Percentiles rank a stretch among this genome's conserved stretches.
Evolutionary conservation across 2,329 filamentous ascomycete species (phyloP).

Genomic region (Paracamarosporium sp.): DNA sequence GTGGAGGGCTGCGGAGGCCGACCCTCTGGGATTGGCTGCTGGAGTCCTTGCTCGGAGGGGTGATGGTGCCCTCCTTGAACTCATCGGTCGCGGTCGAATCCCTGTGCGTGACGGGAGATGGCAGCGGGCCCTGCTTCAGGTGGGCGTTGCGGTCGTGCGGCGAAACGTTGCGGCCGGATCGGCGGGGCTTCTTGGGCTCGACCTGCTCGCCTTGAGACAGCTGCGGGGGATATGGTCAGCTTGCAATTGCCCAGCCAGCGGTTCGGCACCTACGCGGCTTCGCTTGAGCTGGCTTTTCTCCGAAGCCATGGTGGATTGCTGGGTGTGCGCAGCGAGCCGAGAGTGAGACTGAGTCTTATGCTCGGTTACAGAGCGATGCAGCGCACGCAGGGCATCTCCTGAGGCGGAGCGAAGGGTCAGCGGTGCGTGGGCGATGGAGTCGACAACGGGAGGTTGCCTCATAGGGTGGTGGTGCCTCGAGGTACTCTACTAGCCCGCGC

Average conservation of each 20-base stretch:
- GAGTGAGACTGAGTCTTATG: constrained; percentile 28
- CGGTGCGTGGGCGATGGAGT: not conserved
- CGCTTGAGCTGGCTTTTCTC: constrained; percentile 90
- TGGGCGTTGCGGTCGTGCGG: constrained; percentile 61
- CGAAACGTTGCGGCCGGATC: constrained; percentile 72
- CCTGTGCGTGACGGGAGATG: constrained; percentile 78
- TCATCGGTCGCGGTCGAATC: constrained; percentile 66
- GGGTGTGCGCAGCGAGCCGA: not conserved
- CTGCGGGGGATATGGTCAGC: constrained; percentile 54
- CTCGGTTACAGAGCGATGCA: constrained; percentile 23
- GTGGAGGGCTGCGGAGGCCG: constrained; percentile 23
- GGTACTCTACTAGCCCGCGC: not conserved
- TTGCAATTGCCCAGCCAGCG: constrained; percentile 7
- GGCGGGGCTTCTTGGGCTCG: constrained; percentile 83
- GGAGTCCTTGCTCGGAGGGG: constrained; percentile 60
- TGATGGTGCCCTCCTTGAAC: constrained; percentile 74
- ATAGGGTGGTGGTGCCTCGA: constrained; percentile 5
- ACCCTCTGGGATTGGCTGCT: constrained; percentile 45
- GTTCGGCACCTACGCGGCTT: constrained; percentile 66
- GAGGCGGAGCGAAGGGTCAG: constrained; percentile 14
- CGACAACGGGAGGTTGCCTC: not conserved
- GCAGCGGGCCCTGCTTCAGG: constrained; percentile 65
- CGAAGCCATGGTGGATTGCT: constrained; percentile 57
- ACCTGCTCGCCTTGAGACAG: constrained; percentile 68
- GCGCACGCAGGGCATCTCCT: constrained; percentile 26